A percentile compares a stretch with the other conserved stretches of the same genome.
These are phyloP conservation scores for Hansfordia pulvinata DNA, from an alignment of 2,329 filamentous ascomycete genomes.

Conservation along the genomic window DNA sequence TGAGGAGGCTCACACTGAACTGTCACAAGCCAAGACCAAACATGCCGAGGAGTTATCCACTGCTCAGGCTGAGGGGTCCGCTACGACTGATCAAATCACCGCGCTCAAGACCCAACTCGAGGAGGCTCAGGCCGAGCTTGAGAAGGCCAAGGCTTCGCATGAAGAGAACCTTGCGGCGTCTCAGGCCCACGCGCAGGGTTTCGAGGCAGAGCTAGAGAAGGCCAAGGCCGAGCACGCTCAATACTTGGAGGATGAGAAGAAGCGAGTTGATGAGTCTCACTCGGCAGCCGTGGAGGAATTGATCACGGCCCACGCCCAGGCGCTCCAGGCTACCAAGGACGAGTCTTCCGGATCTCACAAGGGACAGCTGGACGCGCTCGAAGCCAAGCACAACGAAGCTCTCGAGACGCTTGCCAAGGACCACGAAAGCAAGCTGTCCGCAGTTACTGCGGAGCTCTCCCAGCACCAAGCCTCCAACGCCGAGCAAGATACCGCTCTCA, in stretches of 20 bases:
- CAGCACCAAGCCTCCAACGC: slow-evolving; percentile 17
- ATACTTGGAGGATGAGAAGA: slow-evolving; percentile 24
- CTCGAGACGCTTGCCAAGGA: slow-evolving; percentile 29
- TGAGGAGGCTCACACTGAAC: slow-evolving; percentile 15
- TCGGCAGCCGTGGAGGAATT: slow-evolving; percentile 31
- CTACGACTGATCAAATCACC: slow-evolving; percentile 12
- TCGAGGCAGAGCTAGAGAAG: slow-evolving; percentile 19
- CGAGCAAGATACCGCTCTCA: slow-evolving; percentile 20
- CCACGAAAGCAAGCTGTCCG: slow-evolving; percentile 16
- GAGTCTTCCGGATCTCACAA: slow-evolving; percentile 18
- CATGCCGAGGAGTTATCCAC: slow-evolving; percentile 12
- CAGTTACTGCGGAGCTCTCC: slow-evolving; percentile 13
- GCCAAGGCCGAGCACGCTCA: slow-evolving; percentile 19
- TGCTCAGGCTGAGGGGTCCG: slow-evolving; percentile 10
- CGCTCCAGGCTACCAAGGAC: slow-evolving; percentile 28
- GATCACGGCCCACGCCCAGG: slow-evolving; percentile 26
- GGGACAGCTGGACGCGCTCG: slow-evolving; percentile 18
- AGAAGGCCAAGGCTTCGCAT: slow-evolving; percentile 19
- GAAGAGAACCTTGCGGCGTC: slow-evolving; percentile 13
- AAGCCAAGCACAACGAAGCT: slow-evolving; percentile 29
- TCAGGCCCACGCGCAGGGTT: no score
- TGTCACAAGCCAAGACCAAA: slow-evolving; percentile 13
- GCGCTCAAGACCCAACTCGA: slow-evolving; percentile 14
- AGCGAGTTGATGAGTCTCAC: slow-evolving; percentile 24
- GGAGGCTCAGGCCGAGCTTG: slow-evolving; percentile 15